Evolutionary conservation across 1,284 basidiomycete genomes (phyloP).

Genomic region (Naganishia cerealis): DNA sequence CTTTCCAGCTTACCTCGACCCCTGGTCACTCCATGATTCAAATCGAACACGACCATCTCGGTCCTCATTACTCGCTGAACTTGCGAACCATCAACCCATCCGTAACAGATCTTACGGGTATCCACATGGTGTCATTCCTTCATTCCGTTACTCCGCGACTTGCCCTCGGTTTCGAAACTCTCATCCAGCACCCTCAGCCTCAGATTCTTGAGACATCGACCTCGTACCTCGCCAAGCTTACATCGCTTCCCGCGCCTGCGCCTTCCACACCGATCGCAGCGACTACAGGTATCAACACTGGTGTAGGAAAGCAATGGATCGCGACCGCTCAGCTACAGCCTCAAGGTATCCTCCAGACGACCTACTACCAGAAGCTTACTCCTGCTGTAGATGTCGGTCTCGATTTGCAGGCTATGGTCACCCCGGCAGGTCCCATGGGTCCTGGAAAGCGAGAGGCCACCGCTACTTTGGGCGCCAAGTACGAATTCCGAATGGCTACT

Average conservation of each 20-base stretch:
- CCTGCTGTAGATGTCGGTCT: constrained; percentile 99
- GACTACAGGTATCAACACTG: constrained; percentile 36
- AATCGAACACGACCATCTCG: constrained; percentile 91
- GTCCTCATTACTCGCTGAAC: constrained; percentile 83
- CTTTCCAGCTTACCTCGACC: constrained; percentile 58
- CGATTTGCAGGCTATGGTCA: constrained; percentile 80
- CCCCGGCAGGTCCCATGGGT: constrained; percentile 59
- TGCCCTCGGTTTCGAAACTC: constrained; percentile 84
- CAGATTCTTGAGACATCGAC: constrained; percentile 71
- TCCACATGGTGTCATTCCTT: constrained; percentile 89
- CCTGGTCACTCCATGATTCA: constrained; percentile 84
- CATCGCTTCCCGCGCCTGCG: constrained; percentile 56
- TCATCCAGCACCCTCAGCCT: constrained; percentile 76
- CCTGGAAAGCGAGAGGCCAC: constrained; percentile 80
- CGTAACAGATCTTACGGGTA: constrained; percentile 82
- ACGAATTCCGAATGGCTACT: constrained; percentile 89
- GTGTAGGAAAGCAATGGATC: constrained; percentile 71
- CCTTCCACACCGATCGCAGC: constrained; percentile 53
- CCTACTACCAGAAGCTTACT: constrained; percentile 93
- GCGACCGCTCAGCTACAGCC: constrained; percentile 88
- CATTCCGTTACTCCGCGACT: constrained; percentile 93
- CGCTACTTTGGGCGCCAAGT: constrained; percentile 91
- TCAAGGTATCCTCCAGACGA: constrained; percentile 82
- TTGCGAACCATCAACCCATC: constrained; percentile 91
- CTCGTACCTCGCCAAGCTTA: constrained; percentile 87